Evolutionary conservation across 2,329 filamentous ascomycete genomes (phyloP).

Genomic region (Knoxdaviesia proteae): DNA sequence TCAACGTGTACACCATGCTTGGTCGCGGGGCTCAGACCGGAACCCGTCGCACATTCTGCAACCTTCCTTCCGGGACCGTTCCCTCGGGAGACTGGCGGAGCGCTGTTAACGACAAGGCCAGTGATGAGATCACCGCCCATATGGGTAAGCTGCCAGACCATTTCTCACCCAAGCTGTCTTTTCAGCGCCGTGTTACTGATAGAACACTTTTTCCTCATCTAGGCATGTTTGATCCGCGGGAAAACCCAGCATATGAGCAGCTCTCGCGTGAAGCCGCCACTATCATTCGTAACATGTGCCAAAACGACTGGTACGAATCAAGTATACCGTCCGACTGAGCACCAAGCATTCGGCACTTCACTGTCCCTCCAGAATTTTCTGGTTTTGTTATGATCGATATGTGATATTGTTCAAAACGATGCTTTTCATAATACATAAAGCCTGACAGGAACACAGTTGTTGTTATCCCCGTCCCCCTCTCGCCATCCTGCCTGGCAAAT

Average conservation of each 20-base stretch:
- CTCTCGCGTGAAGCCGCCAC: conserved; percentile 40
- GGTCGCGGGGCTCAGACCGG: conserved; percentile 39
- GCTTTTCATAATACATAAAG: too few species aligned
- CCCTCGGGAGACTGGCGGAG: conserved; percentile 39
- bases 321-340: conserved; percentile 11
- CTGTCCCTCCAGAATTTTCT: too few species aligned
- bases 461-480: too few species aligned
- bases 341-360: too few species aligned
- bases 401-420: too few species aligned
- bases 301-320: conserved; percentile 43
- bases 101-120: conserved; percentile 58
- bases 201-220: background rate
- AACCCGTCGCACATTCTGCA: conserved; percentile 61
- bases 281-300: conserved; percentile 39
- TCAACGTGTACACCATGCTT: conserved; percentile 72
- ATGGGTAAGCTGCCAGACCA: conserved; percentile 28
- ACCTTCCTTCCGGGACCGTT: conserved; percentile 40
- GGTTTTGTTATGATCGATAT: too few species aligned
- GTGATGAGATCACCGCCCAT: conserved; percentile 65
- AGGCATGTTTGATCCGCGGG: conserved; percentile 53
- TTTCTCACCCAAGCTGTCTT: background rate
- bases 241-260: conserved; percentile 52
- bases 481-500: too few species aligned
- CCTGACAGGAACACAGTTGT: too few species aligned
- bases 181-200: background rate